Base-by-base conservation (phyloP, 2,329 filamentous ascomycete species). In the Ophiostoma sp. region DNA sequence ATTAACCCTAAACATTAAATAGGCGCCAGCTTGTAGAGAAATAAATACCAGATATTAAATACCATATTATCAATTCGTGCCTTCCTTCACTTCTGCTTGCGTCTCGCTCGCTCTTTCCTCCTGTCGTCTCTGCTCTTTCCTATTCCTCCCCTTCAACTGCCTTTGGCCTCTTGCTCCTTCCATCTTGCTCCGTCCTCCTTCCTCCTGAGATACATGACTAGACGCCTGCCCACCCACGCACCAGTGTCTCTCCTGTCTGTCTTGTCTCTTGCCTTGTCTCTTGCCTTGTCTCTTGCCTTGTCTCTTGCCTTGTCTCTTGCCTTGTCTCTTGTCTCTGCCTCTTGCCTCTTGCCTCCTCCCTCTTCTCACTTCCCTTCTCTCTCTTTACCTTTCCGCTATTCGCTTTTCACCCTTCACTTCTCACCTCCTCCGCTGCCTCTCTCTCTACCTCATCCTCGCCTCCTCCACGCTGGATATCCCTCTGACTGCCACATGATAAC, bases 201-300 rank as follows among this genome's bases (percentile, higher is more conserved):
- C 55, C 67, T 49, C 64, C 45, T 64, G 66, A 67, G 55, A 55
- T 69, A 70, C 69, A 69, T 71, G 70, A 69, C 69, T 65, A 68
- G 67, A 64, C 67, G 65, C 58, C n/a, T 67, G 68, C 60, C 70
- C 65, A 60, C 70, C 58, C 47, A 49, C 67, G 11, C 65, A 52
- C 44, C n/a, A 41, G 65, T 62, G 45, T 64, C 58, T 55, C 11
- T 65, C 55, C 40, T 12, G 16, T 64, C 16, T 62, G 16, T 38
- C 42, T 42, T 52, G 42, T 66, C 49, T 55, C 40, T 45, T 62
- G 40, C 16, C 38, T 58, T 55, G 16, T n/a, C 52, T 63, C 27
- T 66, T 62, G 36, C 16, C 58, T 41, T 41, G 5, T 62, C 58
- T 41, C 36, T 14, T 49, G 4, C 14, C 45, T 11, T 52, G 42